Percentiles rank a stretch among this genome's conserved stretches.
phyloP scores from a whole-genome alignment of 164 flowering plant genomes.

The Akebia trifoliata region DNA sequence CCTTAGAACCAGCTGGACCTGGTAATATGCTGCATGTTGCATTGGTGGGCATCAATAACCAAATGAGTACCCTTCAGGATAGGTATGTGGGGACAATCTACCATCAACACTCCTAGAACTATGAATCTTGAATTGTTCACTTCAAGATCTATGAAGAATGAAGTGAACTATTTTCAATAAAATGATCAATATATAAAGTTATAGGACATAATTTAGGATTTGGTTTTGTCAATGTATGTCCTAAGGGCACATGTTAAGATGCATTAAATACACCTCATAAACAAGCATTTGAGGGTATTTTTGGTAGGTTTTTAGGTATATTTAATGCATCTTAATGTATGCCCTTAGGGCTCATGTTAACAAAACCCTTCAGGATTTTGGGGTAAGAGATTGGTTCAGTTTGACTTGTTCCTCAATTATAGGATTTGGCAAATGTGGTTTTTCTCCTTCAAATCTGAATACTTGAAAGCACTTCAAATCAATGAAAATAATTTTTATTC shows the following conservation, averaged over 20 bases:
- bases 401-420: neutral
- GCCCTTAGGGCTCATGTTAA: too few relatives aligned
- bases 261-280: too few relatives aligned
- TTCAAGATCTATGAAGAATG: neutral
- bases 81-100: conserved; percentile 45
- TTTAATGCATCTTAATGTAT: too few relatives aligned
- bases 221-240: too few relatives aligned
- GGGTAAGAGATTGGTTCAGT: neutral
- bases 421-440: too few relatives aligned
- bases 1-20: conserved; percentile 34
- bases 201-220: neutral
- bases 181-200: neutral
- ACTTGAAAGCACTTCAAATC: neutral
- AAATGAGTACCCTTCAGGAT: conserved; percentile 95
- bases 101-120: neutral
- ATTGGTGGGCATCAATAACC: conserved; percentile 89
- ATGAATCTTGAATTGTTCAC: neutral
- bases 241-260: too few relatives aligned
- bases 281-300: too few relatives aligned
- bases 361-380: too few relatives aligned
- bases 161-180: too few relatives aligned
- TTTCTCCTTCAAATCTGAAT: neutral
- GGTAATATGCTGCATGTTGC: conserved; percentile 96
- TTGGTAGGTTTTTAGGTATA: too few relatives aligned
- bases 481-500: neutral